Conservation (phyloP, 352 stramenopile species). For the Thraustochytrium sp. region DNA sequence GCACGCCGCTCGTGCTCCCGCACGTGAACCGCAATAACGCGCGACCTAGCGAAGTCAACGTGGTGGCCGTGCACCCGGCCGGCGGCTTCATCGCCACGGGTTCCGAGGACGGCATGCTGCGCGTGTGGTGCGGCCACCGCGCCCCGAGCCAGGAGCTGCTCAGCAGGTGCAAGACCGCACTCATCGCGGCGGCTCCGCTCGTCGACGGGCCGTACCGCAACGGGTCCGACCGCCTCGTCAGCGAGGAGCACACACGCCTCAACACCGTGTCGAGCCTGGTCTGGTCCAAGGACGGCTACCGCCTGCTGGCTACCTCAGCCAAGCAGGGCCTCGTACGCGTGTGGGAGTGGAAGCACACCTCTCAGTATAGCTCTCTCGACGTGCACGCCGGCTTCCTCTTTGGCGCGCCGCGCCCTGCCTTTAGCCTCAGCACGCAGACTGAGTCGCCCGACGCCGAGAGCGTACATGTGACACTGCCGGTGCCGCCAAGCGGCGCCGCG, state of each 20-base stretch:
- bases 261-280: background rate
- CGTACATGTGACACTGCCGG: background rate
- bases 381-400: constrained; percentile 27
- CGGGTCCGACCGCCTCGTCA: background rate
- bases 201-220: constrained; percentile 17
- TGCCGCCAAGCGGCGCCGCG: background rate
- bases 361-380: constrained; percentile 49
- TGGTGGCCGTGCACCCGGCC: background rate
- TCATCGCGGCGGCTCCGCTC: constrained; percentile 24
- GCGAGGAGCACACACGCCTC: background rate
- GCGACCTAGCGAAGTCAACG: background rate
- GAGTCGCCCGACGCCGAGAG: background rate
- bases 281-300: constrained; percentile 79
- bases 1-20: background rate
- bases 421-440: background rate
- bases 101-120: background rate
- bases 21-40: background rate
- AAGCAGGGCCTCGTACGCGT: constrained; percentile 76
- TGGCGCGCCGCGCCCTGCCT: constrained; percentile 13
- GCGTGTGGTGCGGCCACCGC: constrained; percentile 12
- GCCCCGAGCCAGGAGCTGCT: background rate
- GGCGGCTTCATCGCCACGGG: constrained; percentile 22
- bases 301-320: constrained; percentile 83
- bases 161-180: background rate
- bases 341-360: constrained; percentile 58